Evolutionary conservation across 2,329 filamentous ascomycete genomes (phyloP).

Genomic region (Epichloe sibirici): DNA sequence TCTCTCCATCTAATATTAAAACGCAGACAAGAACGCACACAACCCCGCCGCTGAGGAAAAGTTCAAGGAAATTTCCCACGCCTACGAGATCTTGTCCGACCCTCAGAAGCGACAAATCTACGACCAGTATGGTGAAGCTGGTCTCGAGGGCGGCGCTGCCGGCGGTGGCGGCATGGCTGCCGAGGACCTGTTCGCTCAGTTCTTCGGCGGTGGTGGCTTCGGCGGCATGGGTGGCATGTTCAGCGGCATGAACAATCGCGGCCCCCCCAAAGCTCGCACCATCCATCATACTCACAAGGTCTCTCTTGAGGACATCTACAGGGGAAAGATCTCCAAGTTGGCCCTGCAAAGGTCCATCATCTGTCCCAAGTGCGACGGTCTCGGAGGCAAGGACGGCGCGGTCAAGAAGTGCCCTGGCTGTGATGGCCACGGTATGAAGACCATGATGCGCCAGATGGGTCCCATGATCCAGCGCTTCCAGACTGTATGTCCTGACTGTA

Average conservation of each 20-base stretch:
- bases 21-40: constrained; percentile 83
- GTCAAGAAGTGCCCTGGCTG: constrained; percentile 87
- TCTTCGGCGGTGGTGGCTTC: constrained; percentile 72
- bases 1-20: constrained; percentile 1
- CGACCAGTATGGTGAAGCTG: constrained; percentile 96
- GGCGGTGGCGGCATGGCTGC: constrained; percentile 78
- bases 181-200: constrained; percentile 92
- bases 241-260: constrained; percentile 60
- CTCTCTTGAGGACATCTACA: constrained; percentile 93
- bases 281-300: constrained; percentile 99
- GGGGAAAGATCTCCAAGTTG: constrained; percentile 93
- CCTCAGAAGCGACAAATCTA: constrained; percentile 83
- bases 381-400: constrained; percentile 95
- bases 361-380: constrained; percentile 85
- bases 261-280: constrained; percentile 79
- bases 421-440: constrained; percentile 96
- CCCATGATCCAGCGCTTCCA: constrained; percentile 99
- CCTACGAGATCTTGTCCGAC: constrained; percentile 91
- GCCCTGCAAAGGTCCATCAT: constrained; percentile 96
- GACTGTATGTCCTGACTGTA: constrained; percentile 96
- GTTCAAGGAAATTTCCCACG: constrained; percentile 95
- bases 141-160: constrained; percentile 71
- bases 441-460: constrained; percentile 99
- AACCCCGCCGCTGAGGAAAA: constrained; percentile 91
- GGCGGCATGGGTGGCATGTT: constrained; percentile 61